Base-by-base conservation (phyloP, 1,284 basidiomycete species). In the Leccinum pallidistipes region DNA sequence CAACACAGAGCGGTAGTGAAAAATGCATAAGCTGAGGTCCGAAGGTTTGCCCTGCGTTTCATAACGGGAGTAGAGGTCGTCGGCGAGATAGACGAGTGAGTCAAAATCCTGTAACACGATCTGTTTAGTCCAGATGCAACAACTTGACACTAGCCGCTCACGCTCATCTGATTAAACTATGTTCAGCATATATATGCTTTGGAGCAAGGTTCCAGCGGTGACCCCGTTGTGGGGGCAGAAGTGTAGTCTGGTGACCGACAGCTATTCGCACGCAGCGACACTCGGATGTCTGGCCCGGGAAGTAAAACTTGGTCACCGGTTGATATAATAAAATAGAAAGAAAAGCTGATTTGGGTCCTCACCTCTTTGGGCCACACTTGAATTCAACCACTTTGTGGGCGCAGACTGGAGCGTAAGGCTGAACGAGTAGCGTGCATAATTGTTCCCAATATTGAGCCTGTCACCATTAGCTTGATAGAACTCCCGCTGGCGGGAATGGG, bases 1-100 rank as follows among this genome's bases (percentile, higher is more conserved):
- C 36, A 72, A 62, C 14, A 73, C 71, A 5, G 71, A 69, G 18
- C 69, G 64, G 31, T 74, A 72, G 59, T 66, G 64, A 27, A 71
- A 60, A 12, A 75, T 68, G 45, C 67, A 72, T 49, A 74, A 58
- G 31, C 68, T 70, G 24, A 72, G 71, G 45, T 68, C 68, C 2
- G 70, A 62, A 0, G 65, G 57, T 12, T 61, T 60, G 2, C 62
- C 67, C 43, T 67, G 62, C 9, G 59, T 56, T 54, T 67, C 68
- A 47, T 69, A 70, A 9, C 69, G 66, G 0, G 64, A 58, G 36
- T 71, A 67, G 34, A 74, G 64, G 27, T 58, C 59, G 45, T 74
- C 71, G 10, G 69, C 74, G n/a, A 71, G 68, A 43, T 51, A 61
- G 14, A 73, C 71, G 49, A 73, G 68, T 6, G 61, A 56, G 31